Evolutionary conservation across 208 protist genomes (phyloP).

Genomic region (Naegleria gruberi): DNA sequence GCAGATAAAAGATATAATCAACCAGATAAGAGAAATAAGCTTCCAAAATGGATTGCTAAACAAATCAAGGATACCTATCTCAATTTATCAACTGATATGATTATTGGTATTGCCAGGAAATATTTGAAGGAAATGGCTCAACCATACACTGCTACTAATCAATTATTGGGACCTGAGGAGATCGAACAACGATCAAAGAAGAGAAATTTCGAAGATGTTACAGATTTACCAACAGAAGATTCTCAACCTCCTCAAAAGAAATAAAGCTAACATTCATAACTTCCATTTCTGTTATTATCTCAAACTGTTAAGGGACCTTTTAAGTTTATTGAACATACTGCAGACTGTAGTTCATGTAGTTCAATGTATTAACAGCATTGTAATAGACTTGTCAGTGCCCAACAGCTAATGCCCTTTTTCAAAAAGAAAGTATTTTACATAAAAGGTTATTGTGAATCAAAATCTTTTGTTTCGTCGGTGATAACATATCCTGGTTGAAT

Average conservation of each 20-base stretch:
- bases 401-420: too few relatives aligned
- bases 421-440: too few relatives aligned
- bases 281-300: too few relatives aligned
- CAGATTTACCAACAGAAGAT: background rate
- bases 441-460: too few relatives aligned
- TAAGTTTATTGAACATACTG: too few relatives aligned
- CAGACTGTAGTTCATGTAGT: too few relatives aligned
- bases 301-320: too few relatives aligned
- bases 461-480: too few relatives aligned
- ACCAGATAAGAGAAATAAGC: constrained; percentile 78
- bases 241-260: background rate
- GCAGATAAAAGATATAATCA: constrained; percentile 91
- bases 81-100: constrained; percentile 52
- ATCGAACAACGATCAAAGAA: background rate
- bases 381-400: too few relatives aligned
- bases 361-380: too few relatives aligned
- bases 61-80: constrained; percentile 38
- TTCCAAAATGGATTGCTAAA: constrained; percentile 66
- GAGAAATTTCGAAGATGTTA: background rate
- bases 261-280: too few relatives aligned
- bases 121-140: constrained; percentile 21
- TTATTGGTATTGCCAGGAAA: background rate
- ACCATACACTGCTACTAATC: background rate
- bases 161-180: background rate
- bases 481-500: too few relatives aligned